These are phyloP conservation scores for Taphrina populina DNA, from an alignment of 1,139 yeast genomes.

Conservation along the genomic window DNA sequence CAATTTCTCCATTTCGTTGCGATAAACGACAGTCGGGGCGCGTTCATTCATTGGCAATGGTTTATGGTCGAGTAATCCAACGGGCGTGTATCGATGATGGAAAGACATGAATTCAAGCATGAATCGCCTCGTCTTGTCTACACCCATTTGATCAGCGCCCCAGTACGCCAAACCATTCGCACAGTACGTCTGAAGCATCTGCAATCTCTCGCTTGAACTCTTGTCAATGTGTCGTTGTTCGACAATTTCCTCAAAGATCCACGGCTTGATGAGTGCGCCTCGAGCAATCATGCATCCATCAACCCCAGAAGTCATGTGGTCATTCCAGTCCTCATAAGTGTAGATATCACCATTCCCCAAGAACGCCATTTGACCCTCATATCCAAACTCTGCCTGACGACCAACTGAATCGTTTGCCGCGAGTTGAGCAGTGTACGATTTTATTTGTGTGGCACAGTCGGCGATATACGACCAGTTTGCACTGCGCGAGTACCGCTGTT, in stretches of 20 bases:
- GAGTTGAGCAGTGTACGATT: constrained; percentile 36
- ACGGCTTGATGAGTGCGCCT: constrained; percentile 95
- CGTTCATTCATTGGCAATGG: constrained; percentile 91
- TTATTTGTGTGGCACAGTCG: constrained; percentile 44
- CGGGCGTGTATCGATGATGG: constrained; percentile 90
- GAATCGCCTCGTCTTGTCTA: constrained; percentile 81
- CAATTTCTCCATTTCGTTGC: constrained; percentile 87
- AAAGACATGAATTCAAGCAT: constrained; percentile 93
- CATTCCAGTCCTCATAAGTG: constrained; percentile 85
- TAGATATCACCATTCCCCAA: constrained; percentile 93
- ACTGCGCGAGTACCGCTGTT: constrained; percentile 83
- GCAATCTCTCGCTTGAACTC: constrained; percentile 82
- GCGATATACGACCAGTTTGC: constrained; percentile 92
- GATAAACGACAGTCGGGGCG: constrained; percentile 92
- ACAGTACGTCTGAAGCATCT: constrained; percentile 65
- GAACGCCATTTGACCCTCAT: constrained; percentile 51
- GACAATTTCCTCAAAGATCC: constrained; percentile 96
- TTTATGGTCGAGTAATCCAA: constrained; percentile 81
- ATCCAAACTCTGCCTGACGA: constrained; percentile 41
- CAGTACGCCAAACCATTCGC: constrained; percentile 88
- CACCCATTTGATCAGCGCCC: constrained; percentile 96
- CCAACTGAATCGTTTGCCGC: constrained; percentile 21
- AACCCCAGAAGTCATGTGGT: constrained; percentile 67
- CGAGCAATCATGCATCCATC: constrained; percentile 98
- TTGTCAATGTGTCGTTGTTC: constrained; percentile 87